phyloP scores from a whole-genome alignment of 495 filamentous ascomycete genomes.

The Cudoniella acicularis region DNA sequence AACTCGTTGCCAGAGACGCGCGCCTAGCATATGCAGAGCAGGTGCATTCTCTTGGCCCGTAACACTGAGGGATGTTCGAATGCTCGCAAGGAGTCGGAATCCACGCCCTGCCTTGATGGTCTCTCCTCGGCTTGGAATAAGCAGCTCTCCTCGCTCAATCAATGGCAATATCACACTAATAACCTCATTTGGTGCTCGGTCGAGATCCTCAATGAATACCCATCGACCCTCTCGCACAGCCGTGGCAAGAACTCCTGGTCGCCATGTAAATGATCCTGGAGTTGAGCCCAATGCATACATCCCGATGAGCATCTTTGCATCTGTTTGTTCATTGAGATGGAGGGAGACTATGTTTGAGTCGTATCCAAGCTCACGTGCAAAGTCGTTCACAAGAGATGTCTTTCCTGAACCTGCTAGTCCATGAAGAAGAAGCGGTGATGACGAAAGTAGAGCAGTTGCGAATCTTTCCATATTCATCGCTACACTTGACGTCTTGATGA shows the following conservation, averaged over 20 bases:
- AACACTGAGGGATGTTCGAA: conserved; percentile 71
- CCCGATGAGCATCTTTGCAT: conserved; percentile 91
- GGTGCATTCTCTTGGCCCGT: conserved; percentile 62
- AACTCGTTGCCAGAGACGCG: conserved; percentile 76
- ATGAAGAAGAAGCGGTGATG: conserved; percentile 71
- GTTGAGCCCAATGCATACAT: conserved; percentile 83
- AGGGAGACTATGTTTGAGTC: conserved; percentile 78
- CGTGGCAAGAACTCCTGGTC: conserved; percentile 88
- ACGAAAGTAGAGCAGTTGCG: conserved; percentile 56
- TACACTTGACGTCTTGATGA: conserved; percentile 73
- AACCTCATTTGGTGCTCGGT: conserved; percentile 92
- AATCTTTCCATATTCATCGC: conserved; percentile 64
- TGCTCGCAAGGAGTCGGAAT: conserved; percentile 87
- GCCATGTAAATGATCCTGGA: conserved; percentile 87
- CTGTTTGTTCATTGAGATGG: conserved; percentile 94
- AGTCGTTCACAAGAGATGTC: conserved; percentile 77
- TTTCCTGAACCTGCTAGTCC: conserved; percentile 89
- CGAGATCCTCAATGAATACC: conserved; percentile 94
- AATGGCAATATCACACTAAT: conserved; percentile 87
- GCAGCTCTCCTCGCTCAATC: conserved; percentile 80
- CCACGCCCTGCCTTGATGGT: conserved; percentile 74
- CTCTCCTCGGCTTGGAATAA: conserved; percentile 84
- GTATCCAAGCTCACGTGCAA: conserved; percentile 72
- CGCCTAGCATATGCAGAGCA: conserved; percentile 62
- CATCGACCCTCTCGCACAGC: conserved; percentile 91